Conservation (phyloP, 371 early-diverging fungal genomes). For the Mucor sp. region DNA sequence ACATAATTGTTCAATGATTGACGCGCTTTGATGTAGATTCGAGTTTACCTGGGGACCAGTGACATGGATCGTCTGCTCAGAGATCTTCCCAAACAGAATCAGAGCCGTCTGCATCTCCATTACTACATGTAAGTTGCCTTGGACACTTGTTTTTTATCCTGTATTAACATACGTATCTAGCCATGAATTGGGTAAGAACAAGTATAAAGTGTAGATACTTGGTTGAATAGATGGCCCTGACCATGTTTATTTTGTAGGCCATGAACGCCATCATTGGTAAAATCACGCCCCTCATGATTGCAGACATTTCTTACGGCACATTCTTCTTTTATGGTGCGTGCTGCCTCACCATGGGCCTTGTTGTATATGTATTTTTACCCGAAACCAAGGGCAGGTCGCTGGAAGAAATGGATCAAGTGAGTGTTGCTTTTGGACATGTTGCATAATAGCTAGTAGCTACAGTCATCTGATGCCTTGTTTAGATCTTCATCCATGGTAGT, state of each 20-base stretch:
- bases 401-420: slow-evolving; percentile 52
- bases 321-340: slow-evolving; percentile 60
- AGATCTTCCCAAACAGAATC: slow-evolving; percentile 73
- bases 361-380: slow-evolving; percentile 51
- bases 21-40: slow-evolving; percentile 19
- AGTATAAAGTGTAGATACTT: too few species aligned
- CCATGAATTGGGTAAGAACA: not conserved
- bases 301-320: slow-evolving; percentile 59
- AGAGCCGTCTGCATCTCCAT: slow-evolving; percentile 78
- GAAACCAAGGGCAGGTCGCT: slow-evolving; percentile 60
- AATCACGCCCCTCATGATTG: slow-evolving; percentile 59
- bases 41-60: slow-evolving; percentile 83
- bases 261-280: slow-evolving; percentile 53
- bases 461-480: not conserved
- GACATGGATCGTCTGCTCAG: slow-evolving; percentile 87
- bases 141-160: not conserved
- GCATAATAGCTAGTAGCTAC: too few species aligned
- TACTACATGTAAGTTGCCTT: slow-evolving; percentile 76
- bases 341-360: not conserved
- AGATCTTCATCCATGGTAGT: not conserved
- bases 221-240: not conserved
- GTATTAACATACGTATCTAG: not conserved
- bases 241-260: slow-evolving; percentile 4
- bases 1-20: not conserved
- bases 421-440: not conserved